Base-by-base conservation (phyloP, 257 asterid genomes). In the Apocynum venetum region DNA sequence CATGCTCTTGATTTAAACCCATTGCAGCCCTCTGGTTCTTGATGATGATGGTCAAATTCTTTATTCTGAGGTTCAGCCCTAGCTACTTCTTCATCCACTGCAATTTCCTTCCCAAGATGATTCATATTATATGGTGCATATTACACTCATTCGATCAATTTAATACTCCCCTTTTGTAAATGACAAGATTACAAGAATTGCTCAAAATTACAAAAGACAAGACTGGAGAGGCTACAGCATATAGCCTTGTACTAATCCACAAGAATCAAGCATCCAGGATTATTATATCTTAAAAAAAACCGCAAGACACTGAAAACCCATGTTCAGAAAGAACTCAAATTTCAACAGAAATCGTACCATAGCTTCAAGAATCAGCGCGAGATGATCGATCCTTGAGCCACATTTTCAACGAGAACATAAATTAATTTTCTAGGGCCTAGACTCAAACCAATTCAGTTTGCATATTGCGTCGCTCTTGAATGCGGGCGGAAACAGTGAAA, bases 51-150 rank as follows among this genome's bases (percentile, higher is more conserved):
- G 61, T 59, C 77, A 72, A 51, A 4, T 56, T 77, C 80, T 44
- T 72, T 75, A 52, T 55, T 77, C 53, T 55, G 64, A 13, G 64
- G 52, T 53, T 81, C 81, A 20, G 31, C 83, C 35, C 63, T 71
- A 10, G 10, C 61, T 52, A 52, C 63, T 66, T 59, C 73, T 44
- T 76, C 88, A 71, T 69, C 78, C 60, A 65, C 79, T 41, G 55
- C 75, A 61, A n/a, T 76, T 61, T 82, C 68, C 70, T 81, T 73
- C 13, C 60, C 43, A 53, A 53, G 61, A 65, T 75, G 78, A 73
- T 80, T 87, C 88, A 84, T 88, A 31, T 15, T 41, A 12, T 12
- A 55, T 49, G 7, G 7, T 53, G n/a, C 20, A 13, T 49, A 74
- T 59, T 51, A 48, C 67, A 70, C 76, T 67, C 71, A 55, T 0